Percentiles rank a stretch among this genome's conserved stretches.
phyloP scores from a whole-genome alignment of 176 grass and related monocot species.

The Bothriochloa decipiens region DNA sequence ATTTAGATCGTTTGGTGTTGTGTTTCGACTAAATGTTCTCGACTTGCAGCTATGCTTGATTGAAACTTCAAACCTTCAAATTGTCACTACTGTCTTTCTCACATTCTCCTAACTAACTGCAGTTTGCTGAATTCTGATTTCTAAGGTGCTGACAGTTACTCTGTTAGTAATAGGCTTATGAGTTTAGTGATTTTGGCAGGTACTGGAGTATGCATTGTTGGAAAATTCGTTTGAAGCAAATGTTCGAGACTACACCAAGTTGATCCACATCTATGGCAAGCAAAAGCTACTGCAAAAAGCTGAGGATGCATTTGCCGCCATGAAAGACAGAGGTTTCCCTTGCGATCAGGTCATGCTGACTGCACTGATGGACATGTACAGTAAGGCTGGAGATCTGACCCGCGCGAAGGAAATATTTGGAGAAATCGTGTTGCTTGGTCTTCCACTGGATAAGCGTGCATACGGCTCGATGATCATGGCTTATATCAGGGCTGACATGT shows the following conservation, averaged over 20 bases:
- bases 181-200: constrained; percentile 22
- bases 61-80: neutral
- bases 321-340: constrained; percentile 73
- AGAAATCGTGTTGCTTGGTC: constrained; percentile 69
- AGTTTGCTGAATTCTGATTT: neutral
- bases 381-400: constrained; percentile 60
- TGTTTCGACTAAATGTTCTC: neutral
- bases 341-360: constrained; percentile 76
- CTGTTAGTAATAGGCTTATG: neutral
- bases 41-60: neutral
- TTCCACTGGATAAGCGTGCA: constrained; percentile 66
- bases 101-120: neutral
- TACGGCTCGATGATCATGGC: constrained; percentile 94
- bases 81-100: neutral
- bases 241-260: constrained; percentile 79
- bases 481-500: constrained; percentile 77
- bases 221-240: constrained; percentile 80
- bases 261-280: constrained; percentile 73
- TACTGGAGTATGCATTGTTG: constrained; percentile 66
- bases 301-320: constrained; percentile 59
- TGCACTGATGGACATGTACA: constrained; percentile 66
- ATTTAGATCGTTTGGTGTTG: neutral
- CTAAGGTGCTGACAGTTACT: neutral
- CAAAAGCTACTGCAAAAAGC: constrained; percentile 74
- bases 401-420: constrained; percentile 56